Percentiles rank a stretch among this genome's conserved stretches.
phyloP scores from a whole-genome alignment of 2,329 filamentous ascomycete species.

The Graphilbum ipis-grandicollis region DNA sequence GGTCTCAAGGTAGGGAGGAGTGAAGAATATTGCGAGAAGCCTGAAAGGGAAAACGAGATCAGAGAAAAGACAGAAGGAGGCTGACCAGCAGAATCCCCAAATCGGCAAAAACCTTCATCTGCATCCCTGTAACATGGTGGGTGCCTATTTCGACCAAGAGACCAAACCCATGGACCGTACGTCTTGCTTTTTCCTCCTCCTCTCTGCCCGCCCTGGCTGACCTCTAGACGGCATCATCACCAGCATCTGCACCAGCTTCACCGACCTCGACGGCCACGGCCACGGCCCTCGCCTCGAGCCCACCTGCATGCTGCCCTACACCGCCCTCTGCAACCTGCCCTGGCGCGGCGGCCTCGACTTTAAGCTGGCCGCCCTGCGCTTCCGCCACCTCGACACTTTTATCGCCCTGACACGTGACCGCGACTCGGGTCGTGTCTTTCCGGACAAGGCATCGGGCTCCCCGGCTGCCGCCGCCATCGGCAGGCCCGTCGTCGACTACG shows the following conservation, averaged over 20 bases:
- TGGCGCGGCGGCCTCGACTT: slow-evolving; percentile 54
- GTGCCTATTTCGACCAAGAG: slow-evolving; percentile 51
- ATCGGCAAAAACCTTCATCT: slow-evolving; percentile 70
- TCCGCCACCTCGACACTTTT: slow-evolving; percentile 52
- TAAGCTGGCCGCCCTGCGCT: slow-evolving; percentile 53
- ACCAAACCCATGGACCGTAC: slow-evolving; percentile 49
- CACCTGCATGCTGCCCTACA: slow-evolving; percentile 54
- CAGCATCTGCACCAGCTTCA: slow-evolving; percentile 56
- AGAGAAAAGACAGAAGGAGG: no score
- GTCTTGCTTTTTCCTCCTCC: neutral
- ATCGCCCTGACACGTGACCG: slow-evolving; percentile 62
- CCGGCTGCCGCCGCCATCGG: slow-evolving; percentile 49
- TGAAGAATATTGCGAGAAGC: no score
- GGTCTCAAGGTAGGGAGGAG: slow-evolving; percentile 43
- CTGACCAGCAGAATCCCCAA: slow-evolving; percentile 44
- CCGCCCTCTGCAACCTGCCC: slow-evolving; percentile 42
- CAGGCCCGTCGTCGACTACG: slow-evolving; percentile 50
- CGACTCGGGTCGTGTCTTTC: slow-evolving; percentile 56
- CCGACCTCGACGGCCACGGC: slow-evolving; percentile 63
- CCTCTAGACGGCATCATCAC: slow-evolving; percentile 56
- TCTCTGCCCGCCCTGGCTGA: neutral
- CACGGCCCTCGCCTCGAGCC: slow-evolving; percentile 74
- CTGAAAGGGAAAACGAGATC: no score
- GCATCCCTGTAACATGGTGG: slow-evolving; percentile 50
- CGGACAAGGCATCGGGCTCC: no score